Evolutionary conservation across 2,329 filamentous ascomycete species (phyloP).

Genomic region (Verticillium longisporum): DNA sequence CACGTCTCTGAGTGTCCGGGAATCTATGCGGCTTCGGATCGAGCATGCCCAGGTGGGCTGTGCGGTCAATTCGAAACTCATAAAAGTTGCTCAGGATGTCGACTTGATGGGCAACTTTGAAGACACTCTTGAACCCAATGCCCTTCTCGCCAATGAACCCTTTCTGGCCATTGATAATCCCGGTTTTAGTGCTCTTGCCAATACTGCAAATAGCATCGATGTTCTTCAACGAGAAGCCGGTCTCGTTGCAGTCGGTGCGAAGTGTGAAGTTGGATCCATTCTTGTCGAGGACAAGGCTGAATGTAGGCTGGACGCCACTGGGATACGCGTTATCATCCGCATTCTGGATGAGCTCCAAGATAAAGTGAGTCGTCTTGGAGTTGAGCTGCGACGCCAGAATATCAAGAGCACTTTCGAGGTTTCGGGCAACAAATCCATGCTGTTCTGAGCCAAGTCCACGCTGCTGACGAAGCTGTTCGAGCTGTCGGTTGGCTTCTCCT

Average conservation of each 20-base stretch:
- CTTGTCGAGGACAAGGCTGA: conserved; percentile 14
- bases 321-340: conserved; percentile 28
- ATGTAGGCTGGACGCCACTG: conserved; percentile 3
- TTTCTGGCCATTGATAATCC: conserved; percentile 3
- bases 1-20: neutral
- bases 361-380: conserved; percentile 22
- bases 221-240: conserved; percentile 21
- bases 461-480: neutral
- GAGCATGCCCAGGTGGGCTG: conserved; percentile 24
- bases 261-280: conserved; percentile 1
- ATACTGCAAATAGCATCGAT: conserved; percentile 24
- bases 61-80: conserved; percentile 21
- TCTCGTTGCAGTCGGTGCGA: conserved; percentile 23
- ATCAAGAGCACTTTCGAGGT: neutral
- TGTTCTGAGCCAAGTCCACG: neutral
- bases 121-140: conserved; percentile 29
- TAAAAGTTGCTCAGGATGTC: conserved; percentile 20
- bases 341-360: conserved; percentile 31
- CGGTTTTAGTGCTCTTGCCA: conserved; percentile 24
- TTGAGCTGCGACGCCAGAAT: conserved; percentile 15
- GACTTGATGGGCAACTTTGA: conserved; percentile 22
- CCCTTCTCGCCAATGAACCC: conserved; percentile 28
- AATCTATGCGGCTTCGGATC: conserved; percentile 14
- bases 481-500: neutral
- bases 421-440: neutral